A percentile compares a stretch with the other conserved stretches of the same genome.
phyloP scores from a whole-genome alignment of 2,329 filamentous ascomycete genomes.

The Ceratocystis destructans region DNA sequence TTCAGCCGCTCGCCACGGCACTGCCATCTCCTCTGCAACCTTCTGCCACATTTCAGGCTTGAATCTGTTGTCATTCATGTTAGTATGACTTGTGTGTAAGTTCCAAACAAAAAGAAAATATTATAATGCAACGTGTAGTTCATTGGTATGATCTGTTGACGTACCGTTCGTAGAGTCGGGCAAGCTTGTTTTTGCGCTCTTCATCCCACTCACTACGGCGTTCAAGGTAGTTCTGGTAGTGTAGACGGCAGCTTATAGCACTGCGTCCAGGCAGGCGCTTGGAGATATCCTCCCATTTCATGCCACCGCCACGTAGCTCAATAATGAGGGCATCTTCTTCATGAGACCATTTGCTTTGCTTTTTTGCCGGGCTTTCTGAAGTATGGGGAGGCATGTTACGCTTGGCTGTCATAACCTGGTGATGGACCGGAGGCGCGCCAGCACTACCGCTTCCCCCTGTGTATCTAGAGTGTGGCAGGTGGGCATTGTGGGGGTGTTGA shows the following conservation, averaged over 20 bases:
- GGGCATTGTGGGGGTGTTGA: conserved; percentile 24
- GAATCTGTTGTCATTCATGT: conserved; percentile 47
- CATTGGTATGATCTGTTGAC: conserved; percentile 23
- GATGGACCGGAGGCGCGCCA: conserved; percentile 22
- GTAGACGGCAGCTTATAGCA: conserved; percentile 82
- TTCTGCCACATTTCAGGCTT: conserved; percentile 97
- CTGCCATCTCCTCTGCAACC: conserved; percentile 84
- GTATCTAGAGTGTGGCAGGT: conserved; percentile 6
- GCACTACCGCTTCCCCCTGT: neutral
- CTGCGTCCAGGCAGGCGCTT: conserved; percentile 80
- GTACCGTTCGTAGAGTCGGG: conserved; percentile 87
- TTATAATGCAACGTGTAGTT: neutral
- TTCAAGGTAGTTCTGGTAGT: conserved; percentile 96
- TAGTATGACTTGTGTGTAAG: neutral
- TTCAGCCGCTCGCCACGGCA: conserved; percentile 90
- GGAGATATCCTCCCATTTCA: conserved; percentile 99
- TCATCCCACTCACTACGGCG: conserved; percentile 90
- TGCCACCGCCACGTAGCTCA: conserved; percentile 72
- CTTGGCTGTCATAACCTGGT: conserved; percentile 25
- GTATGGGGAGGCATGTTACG: conserved; percentile 43
- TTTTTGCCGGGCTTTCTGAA: conserved; percentile 63
- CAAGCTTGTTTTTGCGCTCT: conserved; percentile 93
- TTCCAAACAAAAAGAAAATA: neutral
- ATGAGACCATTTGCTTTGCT: conserved; percentile 91
- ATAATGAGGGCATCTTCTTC: conserved; percentile 93